Base-by-base conservation (phyloP, 768 basidiomycete species). In the Pholiota molesta region DNA sequence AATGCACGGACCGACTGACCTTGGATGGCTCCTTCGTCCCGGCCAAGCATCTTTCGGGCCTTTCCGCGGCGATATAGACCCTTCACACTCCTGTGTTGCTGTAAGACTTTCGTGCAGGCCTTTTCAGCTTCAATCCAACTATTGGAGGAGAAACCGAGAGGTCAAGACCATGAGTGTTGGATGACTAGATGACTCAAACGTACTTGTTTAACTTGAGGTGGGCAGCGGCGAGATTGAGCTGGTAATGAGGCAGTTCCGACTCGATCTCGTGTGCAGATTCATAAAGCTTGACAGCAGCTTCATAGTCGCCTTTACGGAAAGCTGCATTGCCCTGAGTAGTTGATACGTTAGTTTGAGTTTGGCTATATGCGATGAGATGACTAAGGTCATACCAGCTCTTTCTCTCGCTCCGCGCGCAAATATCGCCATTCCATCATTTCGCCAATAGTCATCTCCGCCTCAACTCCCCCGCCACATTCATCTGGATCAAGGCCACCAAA, bases 381-480 rank as follows among this genome's bases (percentile, higher is more conserved):
- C 45, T 9, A 10, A 57, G 19, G 9, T 70, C 77, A 55, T 65
- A 90, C 89, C 74, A 81, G 73, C 71, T 92, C 89, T 65, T 92
- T 92, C 67, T 89, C 87, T 55, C 79, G 77, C 69, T 92, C 90
- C 0, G 90, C 90, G 56, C 81, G 80, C 61, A 91, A 75, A 70
- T 84, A 92, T 51, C 90, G 78, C 79, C 85, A 87, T 69, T 91
- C 89, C 84, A 91, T 89, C 64, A 89, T 79, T 72, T 92, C 88
- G 5, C 82, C 83, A 47, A 91, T 87, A 0, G 88, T 88, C 86
- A 89, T 86, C 47, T 85, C 83, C 10, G 77, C 70, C 54, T 81
- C 80, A 23, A 77, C 77, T 9, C 71, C 71, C n/a, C 75, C 77
- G 8, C 76, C 78, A 37, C 69, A 72, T 57, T 83, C 85, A 40